Conservation (phyloP, 495 filamentous ascomycete genomes). For the Aspergillus steynii region DNA sequence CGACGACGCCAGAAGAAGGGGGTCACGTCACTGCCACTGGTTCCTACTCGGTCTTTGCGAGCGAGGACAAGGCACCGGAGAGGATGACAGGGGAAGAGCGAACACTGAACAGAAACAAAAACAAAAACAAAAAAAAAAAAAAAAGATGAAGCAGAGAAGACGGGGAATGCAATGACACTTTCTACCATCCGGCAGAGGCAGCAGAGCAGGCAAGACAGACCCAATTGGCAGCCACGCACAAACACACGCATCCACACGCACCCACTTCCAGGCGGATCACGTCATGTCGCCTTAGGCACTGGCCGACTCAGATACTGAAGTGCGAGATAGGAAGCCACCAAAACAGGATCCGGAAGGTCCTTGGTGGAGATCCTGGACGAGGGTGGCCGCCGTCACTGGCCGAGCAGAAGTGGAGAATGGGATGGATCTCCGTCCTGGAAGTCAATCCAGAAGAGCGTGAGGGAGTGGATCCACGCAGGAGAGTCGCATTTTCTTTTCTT, state of each 20-base stretch:
- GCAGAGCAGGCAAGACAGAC: no score
- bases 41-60: not conserved
- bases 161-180: not conserved
- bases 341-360: conserved; percentile 13
- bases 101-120: no score
- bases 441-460: conserved; percentile 11
- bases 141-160: not conserved
- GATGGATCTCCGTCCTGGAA: conserved; percentile 20
- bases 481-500: no score
- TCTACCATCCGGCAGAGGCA: not conserved
- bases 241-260: not conserved
- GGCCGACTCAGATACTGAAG: no score
- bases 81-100: no score
- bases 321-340: not conserved
- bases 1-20: conserved; percentile 4
- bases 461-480: not conserved
- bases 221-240: not conserved
- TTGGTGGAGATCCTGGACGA: conserved; percentile 12
- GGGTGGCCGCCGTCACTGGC: conserved; percentile 13
- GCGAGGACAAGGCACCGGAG: no score
- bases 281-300: conserved; percentile 9
- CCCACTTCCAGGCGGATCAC: conserved; percentile 1
- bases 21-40: conserved; percentile 4
- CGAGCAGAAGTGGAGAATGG: not conserved
- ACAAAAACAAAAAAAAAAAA: not conserved